Conservation (phyloP, 2,329 filamentous ascomycete species). For the Metarhizium humberi region DNA sequence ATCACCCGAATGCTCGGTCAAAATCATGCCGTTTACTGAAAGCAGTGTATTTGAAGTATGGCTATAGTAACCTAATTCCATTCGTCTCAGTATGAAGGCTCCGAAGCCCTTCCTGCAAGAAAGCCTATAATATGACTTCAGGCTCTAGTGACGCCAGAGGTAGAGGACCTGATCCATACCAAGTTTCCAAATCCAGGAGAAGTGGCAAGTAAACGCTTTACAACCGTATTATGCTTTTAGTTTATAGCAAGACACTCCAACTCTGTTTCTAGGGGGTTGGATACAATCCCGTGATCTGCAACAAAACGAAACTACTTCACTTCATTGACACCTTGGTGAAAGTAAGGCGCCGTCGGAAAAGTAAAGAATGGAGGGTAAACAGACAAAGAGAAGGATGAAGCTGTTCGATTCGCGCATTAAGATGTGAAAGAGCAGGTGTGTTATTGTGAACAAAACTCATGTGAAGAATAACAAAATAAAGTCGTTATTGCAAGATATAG, state of each 20-base stretch:
- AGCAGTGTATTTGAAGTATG: background rate
- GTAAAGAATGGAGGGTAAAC: no score
- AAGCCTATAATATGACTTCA: background rate
- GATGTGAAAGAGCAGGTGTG: background rate
- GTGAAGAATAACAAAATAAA: background rate
- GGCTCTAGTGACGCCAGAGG: background rate
- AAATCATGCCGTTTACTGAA: no score
- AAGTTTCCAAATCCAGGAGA: background rate
- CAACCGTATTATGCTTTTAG: background rate
- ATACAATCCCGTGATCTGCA: background rate
- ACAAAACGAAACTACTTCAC: background rate
- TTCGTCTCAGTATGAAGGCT: no score
- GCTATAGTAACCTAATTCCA: background rate
- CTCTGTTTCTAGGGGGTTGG: background rate
- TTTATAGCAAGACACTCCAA: background rate
- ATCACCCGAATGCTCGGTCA: no score
- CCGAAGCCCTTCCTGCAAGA: no score
- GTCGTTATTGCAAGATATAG: background rate
- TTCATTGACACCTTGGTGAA: no score
- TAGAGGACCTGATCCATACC: background rate
- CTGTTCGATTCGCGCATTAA: background rate
- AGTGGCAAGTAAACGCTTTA: background rate
- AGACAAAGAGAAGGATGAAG: background rate
- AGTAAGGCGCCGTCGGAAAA: no score
- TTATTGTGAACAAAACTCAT: background rate